These are phyloP conservation scores for Monilinia polystroma DNA, from an alignment of 2,329 filamentous ascomycete genomes.

Conservation along the genomic window DNA sequence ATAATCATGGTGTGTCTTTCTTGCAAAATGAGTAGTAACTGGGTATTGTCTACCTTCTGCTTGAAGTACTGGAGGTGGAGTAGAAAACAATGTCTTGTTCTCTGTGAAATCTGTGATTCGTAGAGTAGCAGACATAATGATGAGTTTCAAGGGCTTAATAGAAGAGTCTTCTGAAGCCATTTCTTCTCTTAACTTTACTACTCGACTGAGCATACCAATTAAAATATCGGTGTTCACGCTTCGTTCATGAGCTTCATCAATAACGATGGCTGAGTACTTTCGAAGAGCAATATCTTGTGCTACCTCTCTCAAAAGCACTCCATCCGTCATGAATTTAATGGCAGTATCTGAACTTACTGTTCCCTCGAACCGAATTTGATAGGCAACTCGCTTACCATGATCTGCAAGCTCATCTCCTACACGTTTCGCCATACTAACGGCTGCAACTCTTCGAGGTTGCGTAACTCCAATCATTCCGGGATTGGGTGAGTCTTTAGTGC, in stretches of 20 bases:
- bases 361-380: conserved; percentile 94
- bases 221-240: conserved; percentile 97
- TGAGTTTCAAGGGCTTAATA: conserved; percentile 78
- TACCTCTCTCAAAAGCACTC: conserved; percentile 88
- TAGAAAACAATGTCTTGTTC: conserved; percentile 76
- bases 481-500: conserved; percentile 71
- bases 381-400: conserved; percentile 74
- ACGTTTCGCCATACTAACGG: conserved; percentile 93
- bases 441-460: conserved; percentile 90
- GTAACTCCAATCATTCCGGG: conserved; percentile 94
- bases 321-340: conserved; percentile 99
- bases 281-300: conserved; percentile 82
- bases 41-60: conserved; percentile 90
- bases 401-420: conserved; percentile 82
- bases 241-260: conserved; percentile 95
- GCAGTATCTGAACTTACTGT: conserved; percentile 77
- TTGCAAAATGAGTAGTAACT: conserved; percentile 85
- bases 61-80: conserved; percentile 78
- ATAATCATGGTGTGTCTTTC: conserved; percentile 81
- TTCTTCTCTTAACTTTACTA: conserved; percentile 78
- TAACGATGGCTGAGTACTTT: conserved; percentile 91
- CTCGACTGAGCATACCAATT: conserved; percentile 94
- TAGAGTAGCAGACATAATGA: conserved; percentile 98
- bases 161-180: conserved; percentile 70
- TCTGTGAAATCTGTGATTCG: conserved; percentile 86